Conservation (phyloP, 2,329 filamentous ascomycete species). For the Dothistroma pini region DNA sequence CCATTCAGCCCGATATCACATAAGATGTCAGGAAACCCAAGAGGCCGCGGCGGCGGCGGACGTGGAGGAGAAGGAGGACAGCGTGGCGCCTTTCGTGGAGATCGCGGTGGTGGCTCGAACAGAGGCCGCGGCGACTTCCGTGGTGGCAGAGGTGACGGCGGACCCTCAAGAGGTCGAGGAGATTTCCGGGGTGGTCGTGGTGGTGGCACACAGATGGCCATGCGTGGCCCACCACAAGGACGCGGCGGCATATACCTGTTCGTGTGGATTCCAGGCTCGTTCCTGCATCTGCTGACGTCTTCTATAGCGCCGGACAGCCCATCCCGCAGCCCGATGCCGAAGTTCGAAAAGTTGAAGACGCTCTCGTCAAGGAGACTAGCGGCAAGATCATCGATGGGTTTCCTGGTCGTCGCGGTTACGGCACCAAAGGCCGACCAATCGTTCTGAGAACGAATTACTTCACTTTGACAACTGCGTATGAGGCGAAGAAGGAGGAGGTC, state of each 20-base stretch:
- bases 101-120: slow-evolving; percentile 5
- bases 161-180: slow-evolving; percentile 26
- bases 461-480: slow-evolving; percentile 37
- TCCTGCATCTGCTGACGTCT: slow-evolving; percentile 23
- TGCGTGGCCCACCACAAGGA: slow-evolving; percentile 16
- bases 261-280: slow-evolving; percentile 6
- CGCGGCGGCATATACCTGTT: slow-evolving; percentile 27
- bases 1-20: background rate
- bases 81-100: slow-evolving; percentile 15
- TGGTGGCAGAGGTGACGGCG: slow-evolving; percentile 21
- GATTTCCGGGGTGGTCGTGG: slow-evolving; percentile 28
- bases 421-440: slow-evolving; percentile 37
- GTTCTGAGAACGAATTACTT: slow-evolving; percentile 45
- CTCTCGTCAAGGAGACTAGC: slow-evolving; percentile 23
- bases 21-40: slow-evolving; percentile 23
- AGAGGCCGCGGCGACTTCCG: slow-evolving; percentile 35
- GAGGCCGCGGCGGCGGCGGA: slow-evolving; percentile 17
- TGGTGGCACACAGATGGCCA: slow-evolving; percentile 12
- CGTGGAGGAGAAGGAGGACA: slow-evolving; percentile 13
- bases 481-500: slow-evolving; percentile 24
- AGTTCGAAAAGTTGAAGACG: slow-evolving; percentile 27
- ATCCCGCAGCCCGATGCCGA: slow-evolving; percentile 23
- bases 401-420: slow-evolving; percentile 37
- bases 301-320: slow-evolving; percentile 15
- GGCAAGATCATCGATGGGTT: slow-evolving; percentile 32